Conservation (phyloP, 805 yeast genomes). For the Candida boleticola region DNA sequence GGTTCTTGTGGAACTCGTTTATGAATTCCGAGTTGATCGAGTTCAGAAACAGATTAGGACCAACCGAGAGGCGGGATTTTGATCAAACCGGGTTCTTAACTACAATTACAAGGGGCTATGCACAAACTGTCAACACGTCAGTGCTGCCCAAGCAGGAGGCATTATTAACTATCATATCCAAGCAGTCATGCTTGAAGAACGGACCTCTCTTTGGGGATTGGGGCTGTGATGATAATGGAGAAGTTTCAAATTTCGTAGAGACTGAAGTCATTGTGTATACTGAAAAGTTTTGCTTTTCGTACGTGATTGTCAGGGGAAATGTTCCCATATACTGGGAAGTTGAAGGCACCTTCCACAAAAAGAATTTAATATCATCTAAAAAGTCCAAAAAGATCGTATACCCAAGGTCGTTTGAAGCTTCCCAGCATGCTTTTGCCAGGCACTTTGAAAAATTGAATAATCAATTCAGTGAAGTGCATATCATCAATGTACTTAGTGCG, state of each 20-base stretch:
- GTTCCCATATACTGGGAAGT: constrained; percentile 57
- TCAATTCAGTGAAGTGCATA: constrained; percentile 50
- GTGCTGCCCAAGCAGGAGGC: constrained; percentile 32
- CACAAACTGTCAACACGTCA: constrained; percentile 40
- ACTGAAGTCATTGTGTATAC: constrained; percentile 49
- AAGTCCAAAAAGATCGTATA: constrained; percentile 43
- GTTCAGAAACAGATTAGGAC: constrained; percentile 43
- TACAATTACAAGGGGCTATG: constrained; percentile 51
- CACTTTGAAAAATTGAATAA: constrained; percentile 48
- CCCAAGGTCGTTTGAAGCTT: constrained; percentile 52
- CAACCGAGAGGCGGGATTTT: constrained; percentile 37
- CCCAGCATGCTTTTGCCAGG: constrained; percentile 49
- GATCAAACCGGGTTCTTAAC: constrained; percentile 48
- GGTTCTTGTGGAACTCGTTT: constrained; percentile 53
- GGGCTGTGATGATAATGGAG: constrained; percentile 58
- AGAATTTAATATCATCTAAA: constrained; percentile 28
- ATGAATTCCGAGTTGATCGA: constrained; percentile 45
- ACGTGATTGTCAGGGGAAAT: constrained; percentile 49
- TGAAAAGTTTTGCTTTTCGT: constrained; percentile 40
- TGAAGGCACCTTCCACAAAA: constrained; percentile 36
- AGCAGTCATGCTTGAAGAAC: constrained; percentile 46
- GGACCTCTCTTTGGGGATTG: constrained; percentile 56
- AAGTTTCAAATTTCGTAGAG: constrained; percentile 51
- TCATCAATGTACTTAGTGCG: constrained; percentile 47
- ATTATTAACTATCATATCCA: constrained; percentile 48